Conservation (phyloP, 164 flowering plant species). For the Tinospora cordifolia region DNA sequence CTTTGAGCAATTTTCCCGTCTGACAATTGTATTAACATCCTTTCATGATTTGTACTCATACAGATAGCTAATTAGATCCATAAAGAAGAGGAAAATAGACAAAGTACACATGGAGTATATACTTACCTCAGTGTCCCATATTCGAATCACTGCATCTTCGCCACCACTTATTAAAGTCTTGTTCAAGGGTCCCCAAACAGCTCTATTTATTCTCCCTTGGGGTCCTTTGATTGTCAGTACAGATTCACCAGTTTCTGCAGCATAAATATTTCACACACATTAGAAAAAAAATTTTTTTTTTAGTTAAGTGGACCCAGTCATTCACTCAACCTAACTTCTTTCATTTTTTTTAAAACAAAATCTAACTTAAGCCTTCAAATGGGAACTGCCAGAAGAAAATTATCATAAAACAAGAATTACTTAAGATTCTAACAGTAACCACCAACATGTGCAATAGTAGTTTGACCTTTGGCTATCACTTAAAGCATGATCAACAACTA, state of each 20-base stretch:
- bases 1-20: slow-evolving; percentile 86
- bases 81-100: neutral
- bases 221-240: slow-evolving; percentile 66
- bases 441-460: too few species aligned
- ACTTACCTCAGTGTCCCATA: slow-evolving; percentile 91
- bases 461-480: too few species aligned
- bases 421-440: too few species aligned
- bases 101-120: neutral
- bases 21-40: slow-evolving; percentile 23
- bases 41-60: neutral
- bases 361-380: too few species aligned
- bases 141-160: slow-evolving; percentile 79
- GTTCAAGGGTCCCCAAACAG: slow-evolving; percentile 95
- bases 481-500: too few species aligned
- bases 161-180: slow-evolving; percentile 78
- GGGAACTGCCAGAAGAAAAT: too few species aligned
- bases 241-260: slow-evolving; percentile 67
- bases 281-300: too few species aligned
- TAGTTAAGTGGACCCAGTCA: too few species aligned
- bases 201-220: slow-evolving; percentile 79
- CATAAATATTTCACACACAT: neutral
- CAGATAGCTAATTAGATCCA: neutral
- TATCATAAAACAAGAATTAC: too few species aligned
- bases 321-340: too few species aligned
- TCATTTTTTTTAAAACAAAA: too few species aligned